These are phyloP conservation scores for Metschnikowia cubensis DNA, from an alignment of 805 yeast species.

Conservation along the genomic window DNA sequence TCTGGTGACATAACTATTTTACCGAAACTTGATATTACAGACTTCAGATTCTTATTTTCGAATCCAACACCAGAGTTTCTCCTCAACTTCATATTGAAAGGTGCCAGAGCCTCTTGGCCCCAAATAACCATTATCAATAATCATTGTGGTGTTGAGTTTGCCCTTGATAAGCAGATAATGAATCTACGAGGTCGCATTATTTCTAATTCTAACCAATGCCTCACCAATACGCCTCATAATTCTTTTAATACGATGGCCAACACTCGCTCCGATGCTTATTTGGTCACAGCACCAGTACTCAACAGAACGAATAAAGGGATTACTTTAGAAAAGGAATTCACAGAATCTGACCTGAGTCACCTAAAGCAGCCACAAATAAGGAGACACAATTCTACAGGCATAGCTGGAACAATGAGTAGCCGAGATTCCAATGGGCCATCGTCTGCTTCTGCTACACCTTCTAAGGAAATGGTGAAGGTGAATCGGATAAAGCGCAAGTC, in stretches of 20 bases:
- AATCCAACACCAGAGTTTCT: constrained; percentile 83
- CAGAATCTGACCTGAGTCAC: neutral
- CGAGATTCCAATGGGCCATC: neutral
- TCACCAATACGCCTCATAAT: constrained; percentile 7
- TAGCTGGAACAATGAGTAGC: neutral
- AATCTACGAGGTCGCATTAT: constrained; percentile 59
- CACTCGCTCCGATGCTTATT: constrained; percentile 10
- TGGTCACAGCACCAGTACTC: constrained; percentile 15
- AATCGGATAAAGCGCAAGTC: neutral
- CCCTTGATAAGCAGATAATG: constrained; percentile 77
- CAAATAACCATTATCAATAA: constrained; percentile 79
- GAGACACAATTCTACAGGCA: constrained; percentile 22
- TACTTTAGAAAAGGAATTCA: neutral
- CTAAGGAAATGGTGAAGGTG: neutral
- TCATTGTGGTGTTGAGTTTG: constrained; percentile 87
- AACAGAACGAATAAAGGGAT: neutral
- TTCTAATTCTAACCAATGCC: constrained; percentile 21
- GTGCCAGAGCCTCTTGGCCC: constrained; percentile 94
- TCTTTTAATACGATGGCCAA: neutral
- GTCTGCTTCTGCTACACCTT: constrained; percentile 1
- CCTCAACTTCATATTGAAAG: constrained; percentile 66
- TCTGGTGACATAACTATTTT: constrained; percentile 92
- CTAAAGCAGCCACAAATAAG: constrained; percentile 19
- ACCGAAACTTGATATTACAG: constrained; percentile 64
- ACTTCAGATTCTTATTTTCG: constrained; percentile 58